Base-by-base conservation (phyloP, 306 rosid genomes). In the Dryas alaskensis region DNA sequence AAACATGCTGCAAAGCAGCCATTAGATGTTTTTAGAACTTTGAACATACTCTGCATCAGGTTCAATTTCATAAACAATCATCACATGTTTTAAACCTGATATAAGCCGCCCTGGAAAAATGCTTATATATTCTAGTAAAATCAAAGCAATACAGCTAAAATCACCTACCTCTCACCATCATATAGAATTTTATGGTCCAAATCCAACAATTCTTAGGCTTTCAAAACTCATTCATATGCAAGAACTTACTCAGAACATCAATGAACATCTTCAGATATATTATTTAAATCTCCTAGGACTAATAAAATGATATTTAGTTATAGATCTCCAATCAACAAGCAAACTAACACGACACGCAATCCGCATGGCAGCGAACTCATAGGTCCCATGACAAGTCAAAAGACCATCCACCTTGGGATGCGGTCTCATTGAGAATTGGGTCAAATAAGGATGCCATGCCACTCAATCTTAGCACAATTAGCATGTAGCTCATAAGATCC, bases 341-440 rank as follows among this genome's bases (percentile, higher is more conserved):
- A 75, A 78, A 37, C 82, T 71, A 84, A 72, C 73, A 87, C 83
- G 84, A 37, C 85, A 87, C 85, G 83, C 78, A 83, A 85, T 80
- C 72, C 47, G 13, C 76, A 60, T 7, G 70, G 46, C 55, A 27
- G 52, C 53, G 78, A 48, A 74, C 49, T 59, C 51, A 51, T 55
- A 58, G 52, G 79, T 60, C 67, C 73, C 67, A 54, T 42, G 70
- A 75, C 69, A 54, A 53, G 62, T 45, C 72, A 58, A 75, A 79
- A 72, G 25, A 73, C 25, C 40, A 47, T 75, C 69, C 69, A 60
- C 55, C 80, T 75, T 27, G 14, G 52, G 71, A 62, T 58, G 76
- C 43, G 13, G 59, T 60, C 45, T 10, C 67, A 55, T 61, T n/a
- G 65, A 55, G 48, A 45, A 65, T 19, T 19, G 64, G 42, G 79